Evolutionary conservation across 2,329 filamentous ascomycete genomes (phyloP).

Genomic region (Xylariaceae sp.): DNA sequence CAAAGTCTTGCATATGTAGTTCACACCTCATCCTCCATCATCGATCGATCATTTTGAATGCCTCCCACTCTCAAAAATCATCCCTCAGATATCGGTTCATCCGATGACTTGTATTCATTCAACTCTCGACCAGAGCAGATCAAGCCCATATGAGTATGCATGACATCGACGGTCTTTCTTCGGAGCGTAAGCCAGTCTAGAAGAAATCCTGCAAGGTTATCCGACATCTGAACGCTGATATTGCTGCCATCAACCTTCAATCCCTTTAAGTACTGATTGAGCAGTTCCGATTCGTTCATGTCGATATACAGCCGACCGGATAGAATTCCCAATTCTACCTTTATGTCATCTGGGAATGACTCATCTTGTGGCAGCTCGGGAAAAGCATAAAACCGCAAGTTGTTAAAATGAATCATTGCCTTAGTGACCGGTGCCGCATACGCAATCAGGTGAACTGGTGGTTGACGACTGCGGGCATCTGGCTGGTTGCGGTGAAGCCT

Average conservation of each 20-base stretch:
- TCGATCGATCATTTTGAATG: too few relatives aligned
- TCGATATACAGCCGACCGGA: slow-evolving; percentile 66
- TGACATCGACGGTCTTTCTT: slow-evolving; percentile 61
- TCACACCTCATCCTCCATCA: too few relatives aligned
- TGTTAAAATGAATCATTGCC: slow-evolving; percentile 64
- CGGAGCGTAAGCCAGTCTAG: slow-evolving; percentile 62
- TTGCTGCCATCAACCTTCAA: neutral
- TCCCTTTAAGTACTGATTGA: slow-evolving; percentile 6
- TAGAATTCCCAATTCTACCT: slow-evolving; percentile 65
- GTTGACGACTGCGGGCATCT: too few relatives aligned
- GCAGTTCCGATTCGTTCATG: slow-evolving; percentile 49
- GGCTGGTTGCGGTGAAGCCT: too few relatives aligned
- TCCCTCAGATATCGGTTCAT: too few relatives aligned
- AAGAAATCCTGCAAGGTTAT: slow-evolving; percentile 51
- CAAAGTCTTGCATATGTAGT: too few relatives aligned
- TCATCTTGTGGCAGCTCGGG: slow-evolving; percentile 51
- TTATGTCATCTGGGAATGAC: slow-evolving; percentile 57
- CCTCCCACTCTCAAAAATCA: too few relatives aligned
- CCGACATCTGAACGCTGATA: slow-evolving; percentile 25
- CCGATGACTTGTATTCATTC: too few relatives aligned
- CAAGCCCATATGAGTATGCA: slow-evolving; percentile 65
- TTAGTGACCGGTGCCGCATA: slow-evolving; percentile 68
- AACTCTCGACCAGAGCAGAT: slow-evolving; percentile 51
- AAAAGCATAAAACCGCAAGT: slow-evolving; percentile 57
- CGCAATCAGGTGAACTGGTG: slow-evolving; percentile 53